A percentile compares a stretch with the other conserved stretches of the same genome.
phyloP scores from a whole-genome alignment of 306 rosid genomes.

The Purshia tridentata region DNA sequence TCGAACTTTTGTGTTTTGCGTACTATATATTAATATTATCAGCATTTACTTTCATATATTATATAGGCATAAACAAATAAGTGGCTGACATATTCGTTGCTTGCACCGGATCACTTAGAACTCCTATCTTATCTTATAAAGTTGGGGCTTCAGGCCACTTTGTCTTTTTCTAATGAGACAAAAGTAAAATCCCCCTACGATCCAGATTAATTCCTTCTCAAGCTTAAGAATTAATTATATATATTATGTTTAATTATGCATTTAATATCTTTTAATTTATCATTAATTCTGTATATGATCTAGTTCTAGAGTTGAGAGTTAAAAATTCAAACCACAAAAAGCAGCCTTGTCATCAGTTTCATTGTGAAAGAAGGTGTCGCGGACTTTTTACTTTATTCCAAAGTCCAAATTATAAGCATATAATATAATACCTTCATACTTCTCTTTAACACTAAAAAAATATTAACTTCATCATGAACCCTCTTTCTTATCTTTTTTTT shows the following conservation, averaged over 20 bases:
- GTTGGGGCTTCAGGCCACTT: slow-evolving; percentile 26
- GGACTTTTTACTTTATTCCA: slow-evolving; percentile 79
- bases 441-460: too few species aligned
- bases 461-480: too few species aligned
- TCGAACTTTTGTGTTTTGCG: slow-evolving; percentile 2
- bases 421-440: too few species aligned
- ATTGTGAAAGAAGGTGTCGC: slow-evolving; percentile 58
- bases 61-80: slow-evolving; percentile 12
- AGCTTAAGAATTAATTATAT: slow-evolving; percentile 6
- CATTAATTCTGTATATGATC: not conserved
- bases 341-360: slow-evolving; percentile 51
- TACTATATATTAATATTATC: not conserved
- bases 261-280: not conserved
- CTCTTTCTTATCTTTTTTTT: too few species aligned
- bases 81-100: slow-evolving; percentile 74
- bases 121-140: slow-evolving; percentile 29
- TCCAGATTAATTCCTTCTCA: slow-evolving; percentile 27
- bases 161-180: slow-evolving; percentile 58
- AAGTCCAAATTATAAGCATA: slow-evolving; percentile 8
- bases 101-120: slow-evolving; percentile 46
- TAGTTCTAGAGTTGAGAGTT: too few species aligned
- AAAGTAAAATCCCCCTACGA: slow-evolving; percentile 45
- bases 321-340: slow-evolving; percentile 22
- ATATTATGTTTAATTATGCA: not conserved
- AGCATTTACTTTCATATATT: not conserved